Conservation (phyloP, 345 rosid genomes). For the Linum lewisii region DNA sequence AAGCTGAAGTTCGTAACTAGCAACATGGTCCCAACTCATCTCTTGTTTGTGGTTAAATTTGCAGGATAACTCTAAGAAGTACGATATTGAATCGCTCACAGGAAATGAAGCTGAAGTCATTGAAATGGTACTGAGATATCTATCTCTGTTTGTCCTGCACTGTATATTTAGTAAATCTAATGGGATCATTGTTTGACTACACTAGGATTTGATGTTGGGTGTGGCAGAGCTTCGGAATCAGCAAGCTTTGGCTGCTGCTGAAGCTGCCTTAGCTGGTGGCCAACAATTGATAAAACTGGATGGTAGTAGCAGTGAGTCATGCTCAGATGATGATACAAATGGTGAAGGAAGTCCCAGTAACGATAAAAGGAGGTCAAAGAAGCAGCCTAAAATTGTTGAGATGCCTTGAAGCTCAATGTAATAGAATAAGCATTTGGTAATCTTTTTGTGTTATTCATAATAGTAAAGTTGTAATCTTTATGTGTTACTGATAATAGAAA, state of each 20-base stretch:
- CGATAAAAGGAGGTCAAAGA: no score
- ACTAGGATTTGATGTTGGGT: constrained; percentile 76
- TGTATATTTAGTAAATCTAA: not conserved
- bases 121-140: constrained; percentile 46
- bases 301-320: no score
- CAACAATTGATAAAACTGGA: constrained; percentile 14
- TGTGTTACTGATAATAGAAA: no score
- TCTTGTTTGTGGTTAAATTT: not conserved
- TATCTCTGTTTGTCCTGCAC: not conserved
- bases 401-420: no score
- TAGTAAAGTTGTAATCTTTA: no score
- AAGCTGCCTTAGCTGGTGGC: constrained; percentile 47
- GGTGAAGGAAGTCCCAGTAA: no score
- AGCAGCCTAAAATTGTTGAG: no score
- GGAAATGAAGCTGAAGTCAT: constrained; percentile 66
- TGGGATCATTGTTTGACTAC: not conserved
- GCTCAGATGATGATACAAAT: no score
- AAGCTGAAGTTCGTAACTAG: not conserved
- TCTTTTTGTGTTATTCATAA: no score
- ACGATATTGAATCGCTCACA: constrained; percentile 59
- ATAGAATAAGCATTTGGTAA: no score
- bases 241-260: constrained; percentile 76
- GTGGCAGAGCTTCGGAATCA: constrained; percentile 87
- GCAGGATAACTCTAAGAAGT: constrained; percentile 46
- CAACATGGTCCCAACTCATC: not conserved